Evolutionary conservation across 2,329 filamentous ascomycete genomes (phyloP).

Genomic region (Trichophaea hybrida): DNA sequence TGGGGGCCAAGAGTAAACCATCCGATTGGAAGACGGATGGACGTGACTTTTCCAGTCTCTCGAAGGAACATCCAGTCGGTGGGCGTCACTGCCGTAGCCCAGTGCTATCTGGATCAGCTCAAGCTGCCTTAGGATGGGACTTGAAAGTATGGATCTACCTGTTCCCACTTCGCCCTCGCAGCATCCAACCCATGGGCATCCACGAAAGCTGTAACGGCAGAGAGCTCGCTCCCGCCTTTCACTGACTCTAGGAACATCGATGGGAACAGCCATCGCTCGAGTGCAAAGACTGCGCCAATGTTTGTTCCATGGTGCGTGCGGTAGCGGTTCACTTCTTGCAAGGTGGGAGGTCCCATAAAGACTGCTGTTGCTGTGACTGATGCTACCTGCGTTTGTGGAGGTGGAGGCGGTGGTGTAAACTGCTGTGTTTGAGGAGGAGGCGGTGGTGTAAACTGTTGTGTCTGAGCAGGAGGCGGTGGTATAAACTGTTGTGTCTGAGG

Average conservation of each 20-base stretch:
- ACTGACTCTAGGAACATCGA: slow-evolving; percentile 37
- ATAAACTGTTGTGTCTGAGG: neutral
- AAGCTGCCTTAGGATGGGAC: neutral
- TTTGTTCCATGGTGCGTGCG: slow-evolving; percentile 47
- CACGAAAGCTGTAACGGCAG: slow-evolving; percentile 36
- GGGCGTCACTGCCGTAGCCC: slow-evolving; percentile 39
- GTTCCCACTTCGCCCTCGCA: slow-evolving; percentile 39
- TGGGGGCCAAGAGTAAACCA: slow-evolving; percentile 42
- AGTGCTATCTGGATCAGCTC: slow-evolving; percentile 26
- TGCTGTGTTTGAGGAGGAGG: neutral
- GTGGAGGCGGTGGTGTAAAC: neutral
- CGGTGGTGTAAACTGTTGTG: neutral
- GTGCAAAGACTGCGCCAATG: slow-evolving; percentile 45
- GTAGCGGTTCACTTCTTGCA: slow-evolving; percentile 38
- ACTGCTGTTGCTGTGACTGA: no score
- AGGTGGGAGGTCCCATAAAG: slow-evolving; percentile 17
- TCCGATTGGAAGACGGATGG: slow-evolving; percentile 46
- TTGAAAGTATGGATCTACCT: slow-evolving; percentile 28
- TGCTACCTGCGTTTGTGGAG: neutral
- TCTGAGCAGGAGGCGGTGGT: neutral
- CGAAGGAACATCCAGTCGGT: slow-evolving; percentile 41
- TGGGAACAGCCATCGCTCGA: slow-evolving; percentile 43
- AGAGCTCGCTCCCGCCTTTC: slow-evolving; percentile 37
- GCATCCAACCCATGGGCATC: slow-evolving; percentile 36
- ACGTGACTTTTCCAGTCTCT: slow-evolving; percentile 40